Base-by-base conservation (phyloP, 805 yeast genomes). In the Barnettozyma vustinii region DNA sequence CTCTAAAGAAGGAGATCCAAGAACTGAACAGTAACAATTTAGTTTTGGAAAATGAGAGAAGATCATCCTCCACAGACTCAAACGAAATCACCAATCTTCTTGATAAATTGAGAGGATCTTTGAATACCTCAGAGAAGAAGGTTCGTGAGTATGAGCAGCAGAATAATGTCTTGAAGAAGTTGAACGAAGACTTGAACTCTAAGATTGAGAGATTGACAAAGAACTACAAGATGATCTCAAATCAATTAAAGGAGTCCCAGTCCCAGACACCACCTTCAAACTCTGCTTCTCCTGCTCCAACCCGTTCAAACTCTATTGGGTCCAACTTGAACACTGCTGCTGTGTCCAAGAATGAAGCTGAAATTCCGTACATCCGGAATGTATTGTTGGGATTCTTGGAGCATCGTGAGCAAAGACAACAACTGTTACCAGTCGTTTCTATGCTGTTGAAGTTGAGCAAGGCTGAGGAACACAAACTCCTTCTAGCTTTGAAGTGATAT, bases 351-450 rank as follows among this genome's bases (percentile, higher is more conserved):
- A 30, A 40, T 13, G 67, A 63, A n/a, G 49, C 58, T 32, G 70
- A 67, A 57, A 73, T 84, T 19, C 87, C 95, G 12, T 92, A 92
- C 62, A 74, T 90, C 45, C 87, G 87, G 64, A 94, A 94, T 62
- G 97, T 92, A 2, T 66, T 92, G n/a, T 69, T 92, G 2, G 97
- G 97, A 2, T 94, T 86, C 63, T 67, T 94, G 47, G 97, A 91
- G 60, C 96, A 87, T 62, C 86, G 78, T 60, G 99, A 92, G n/a
- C 97, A 91, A 66, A 75, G 98, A 51, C 80, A 75, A 26, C 88
- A 83, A 63, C 73, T 92, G 40, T 69, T 94, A 30, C 97, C 98
- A 0, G 98, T 94, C 7, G 71, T 92, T 21, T 78, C 91, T 44
- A 81, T 87, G 55, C 66, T 92, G 45, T 74, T 92, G 51, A 80